Conservation (phyloP, 2,329 filamentous ascomycete species). For the Thelonectria rubi region DNA sequence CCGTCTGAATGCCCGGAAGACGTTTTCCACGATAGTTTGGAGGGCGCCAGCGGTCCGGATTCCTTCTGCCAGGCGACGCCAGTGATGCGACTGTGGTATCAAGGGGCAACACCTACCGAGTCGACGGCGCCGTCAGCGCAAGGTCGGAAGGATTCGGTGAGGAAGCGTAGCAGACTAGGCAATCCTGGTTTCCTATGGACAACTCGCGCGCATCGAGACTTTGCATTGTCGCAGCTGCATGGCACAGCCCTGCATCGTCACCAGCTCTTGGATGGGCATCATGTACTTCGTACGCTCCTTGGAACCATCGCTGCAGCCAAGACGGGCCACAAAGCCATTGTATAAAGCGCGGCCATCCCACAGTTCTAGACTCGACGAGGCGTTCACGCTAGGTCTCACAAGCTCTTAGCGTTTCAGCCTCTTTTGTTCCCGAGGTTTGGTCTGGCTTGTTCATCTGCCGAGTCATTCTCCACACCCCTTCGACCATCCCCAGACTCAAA, state of each 20-base stretch:
- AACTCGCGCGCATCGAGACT: too few species aligned
- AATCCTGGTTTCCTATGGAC: too few species aligned
- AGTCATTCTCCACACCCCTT: constrained; percentile 12
- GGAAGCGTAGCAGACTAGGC: too few species aligned
- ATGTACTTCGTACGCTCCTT: too few species aligned
- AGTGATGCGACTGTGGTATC: neutral
- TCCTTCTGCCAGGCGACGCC: neutral
- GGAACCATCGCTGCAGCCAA: neutral
- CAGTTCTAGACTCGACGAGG: neutral
- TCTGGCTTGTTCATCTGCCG: neutral
- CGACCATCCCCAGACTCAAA: constrained; percentile 9
- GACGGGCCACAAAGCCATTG: neutral
- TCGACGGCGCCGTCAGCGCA: neutral
- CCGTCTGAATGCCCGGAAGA: neutral
- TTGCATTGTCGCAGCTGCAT: too few species aligned
- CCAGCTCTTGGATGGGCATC: too few species aligned
- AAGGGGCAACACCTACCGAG: too few species aligned
- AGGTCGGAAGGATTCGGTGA: too few species aligned
- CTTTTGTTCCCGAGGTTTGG: neutral
- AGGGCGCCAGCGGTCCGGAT: neutral
- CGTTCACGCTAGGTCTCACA: neutral
- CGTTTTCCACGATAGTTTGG: neutral
- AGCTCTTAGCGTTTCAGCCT: neutral
- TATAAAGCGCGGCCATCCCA: neutral
- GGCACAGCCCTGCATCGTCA: too few species aligned